Evolutionary conservation across 2,329 filamentous ascomycete genomes (phyloP), one percentile per base, ranked within the genome.

Genomic region (Ophiocordyceps camponoti-rufipedis): DNA sequence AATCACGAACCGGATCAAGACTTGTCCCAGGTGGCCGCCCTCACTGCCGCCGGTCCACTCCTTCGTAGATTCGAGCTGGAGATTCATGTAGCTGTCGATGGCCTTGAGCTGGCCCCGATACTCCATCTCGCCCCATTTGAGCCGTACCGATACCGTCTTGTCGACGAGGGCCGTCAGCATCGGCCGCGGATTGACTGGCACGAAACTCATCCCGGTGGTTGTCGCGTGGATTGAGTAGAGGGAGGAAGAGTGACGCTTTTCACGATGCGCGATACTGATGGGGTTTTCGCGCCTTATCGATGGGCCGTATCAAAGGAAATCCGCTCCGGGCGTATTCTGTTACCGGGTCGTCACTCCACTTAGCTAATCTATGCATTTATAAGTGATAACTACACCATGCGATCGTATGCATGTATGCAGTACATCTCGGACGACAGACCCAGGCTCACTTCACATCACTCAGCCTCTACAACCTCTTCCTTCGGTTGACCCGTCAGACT

Each of bases 21-120:
- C 88, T 65, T 94, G 83, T 7, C 91, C 91, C 52, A 98, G 67
- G 43, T 77, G 77, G 47, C 87, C 89, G 33, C 82, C 86, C 61
- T 78, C 80, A 73, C 93, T 84, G 54, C 85, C 82, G 60, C 87
- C 79, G 58, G 94, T 84, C 66, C 82, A 95, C 65, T 98, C 91
- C 66, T 94, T 85, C 44, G 89, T 88, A 56, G 82, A 81, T 53
- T 80, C 79, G 51, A 98, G 75, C 68, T 96, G 87, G 52, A 98
- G 80, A 70, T 98, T 98, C 89, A 98, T 96, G 71, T 98, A 98
- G 60, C 84, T 87, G 69, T 98, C 91, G 59, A 94, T 85, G 56
- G 83, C 89, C 59, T 94, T 84, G 50, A 98, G 77, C 53, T 78
- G 77, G 61, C 91, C 91, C 64, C 89, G 93, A 75, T 98, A 98